Conservation (phyloP, 306 rosid genomes). For the Castanea crenata region DNA sequence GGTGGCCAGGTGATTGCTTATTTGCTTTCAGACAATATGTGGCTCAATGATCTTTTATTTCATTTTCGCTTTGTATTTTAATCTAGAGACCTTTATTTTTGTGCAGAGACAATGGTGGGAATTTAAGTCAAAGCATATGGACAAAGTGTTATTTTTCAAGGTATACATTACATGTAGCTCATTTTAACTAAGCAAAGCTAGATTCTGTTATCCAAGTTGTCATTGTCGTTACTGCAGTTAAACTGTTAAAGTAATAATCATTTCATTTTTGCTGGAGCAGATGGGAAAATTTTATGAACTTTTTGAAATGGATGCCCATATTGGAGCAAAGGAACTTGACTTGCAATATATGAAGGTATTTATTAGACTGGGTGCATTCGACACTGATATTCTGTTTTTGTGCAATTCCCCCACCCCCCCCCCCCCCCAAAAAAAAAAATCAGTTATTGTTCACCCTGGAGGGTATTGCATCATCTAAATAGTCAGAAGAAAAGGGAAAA, state of each 20-base stretch:
- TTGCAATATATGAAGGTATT: slow-evolving; percentile 93
- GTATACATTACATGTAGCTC: slow-evolving; percentile 29
- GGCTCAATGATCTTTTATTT: slow-evolving; percentile 3
- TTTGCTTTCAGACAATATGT: background rate
- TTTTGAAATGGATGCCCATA: slow-evolving; percentile 96
- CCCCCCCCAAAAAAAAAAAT: no score
- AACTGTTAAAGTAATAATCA: slow-evolving; percentile 8
- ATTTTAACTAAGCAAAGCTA: slow-evolving; percentile 11
- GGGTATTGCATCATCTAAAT: background rate
- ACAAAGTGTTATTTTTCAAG: slow-evolving; percentile 94
- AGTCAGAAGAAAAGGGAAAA: background rate
- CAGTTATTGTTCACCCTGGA: background rate
- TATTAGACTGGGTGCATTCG: slow-evolving; percentile 13
- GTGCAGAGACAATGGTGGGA: slow-evolving; percentile 98
- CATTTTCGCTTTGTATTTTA: slow-evolving; percentile 12
- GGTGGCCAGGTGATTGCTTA: slow-evolving; percentile 67
- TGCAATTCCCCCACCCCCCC: background rate
- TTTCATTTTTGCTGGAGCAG: slow-evolving; percentile 43
- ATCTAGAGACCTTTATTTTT: slow-evolving; percentile 15
- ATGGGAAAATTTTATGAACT: slow-evolving; percentile 97
- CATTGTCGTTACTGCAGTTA: slow-evolving; percentile 11
- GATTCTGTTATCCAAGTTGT: slow-evolving; percentile 5
- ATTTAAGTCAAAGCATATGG: slow-evolving; percentile 94
- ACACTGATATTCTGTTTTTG: background rate
- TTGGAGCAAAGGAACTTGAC: slow-evolving; percentile 78